Evolutionary conservation across 176 grass and related monocot species (phyloP).

Genomic region (Metroxylon sagu): DNA sequence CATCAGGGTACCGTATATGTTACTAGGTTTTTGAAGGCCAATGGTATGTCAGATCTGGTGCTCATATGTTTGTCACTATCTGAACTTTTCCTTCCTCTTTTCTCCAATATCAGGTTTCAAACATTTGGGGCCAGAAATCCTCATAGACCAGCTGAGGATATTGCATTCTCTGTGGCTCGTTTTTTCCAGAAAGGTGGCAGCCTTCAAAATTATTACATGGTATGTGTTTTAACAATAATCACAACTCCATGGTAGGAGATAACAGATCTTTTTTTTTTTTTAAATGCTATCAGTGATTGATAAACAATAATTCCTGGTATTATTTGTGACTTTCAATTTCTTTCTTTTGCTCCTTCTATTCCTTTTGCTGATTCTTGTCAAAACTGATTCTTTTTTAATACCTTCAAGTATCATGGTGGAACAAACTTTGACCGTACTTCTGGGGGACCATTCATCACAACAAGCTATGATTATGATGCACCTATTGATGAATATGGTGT

Average conservation of each 20-base stretch:
- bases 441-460: conserved; percentile 96
- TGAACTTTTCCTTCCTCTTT: conserved; percentile 3
- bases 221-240: conserved; percentile 14
- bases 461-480: conserved; percentile 99
- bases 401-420: conserved; percentile 86
- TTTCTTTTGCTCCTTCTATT: neutral
- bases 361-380: neutral
- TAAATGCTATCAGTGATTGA: too few relatives aligned
- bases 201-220: conserved; percentile 95
- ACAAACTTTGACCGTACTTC: conserved; percentile 92
- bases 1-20: too few relatives aligned
- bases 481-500: conserved; percentile 98
- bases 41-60: too few relatives aligned
- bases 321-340: neutral
- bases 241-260: neutral
- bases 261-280: too few relatives aligned
- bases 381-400: too few relatives aligned
- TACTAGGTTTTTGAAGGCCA: too few relatives aligned
- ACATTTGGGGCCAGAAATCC: conserved; percentile 86
- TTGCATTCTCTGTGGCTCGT: conserved; percentile 88
- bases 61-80: neutral
- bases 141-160: conserved; percentile 87
- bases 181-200: conserved; percentile 93
- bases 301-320: too few relatives aligned
- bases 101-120: conserved; percentile 65